A percentile compares a stretch with the other conserved stretches of the same genome.
Conservation (phyloP, 441 rosid genomes). For the Capsella rubella region DNA sequence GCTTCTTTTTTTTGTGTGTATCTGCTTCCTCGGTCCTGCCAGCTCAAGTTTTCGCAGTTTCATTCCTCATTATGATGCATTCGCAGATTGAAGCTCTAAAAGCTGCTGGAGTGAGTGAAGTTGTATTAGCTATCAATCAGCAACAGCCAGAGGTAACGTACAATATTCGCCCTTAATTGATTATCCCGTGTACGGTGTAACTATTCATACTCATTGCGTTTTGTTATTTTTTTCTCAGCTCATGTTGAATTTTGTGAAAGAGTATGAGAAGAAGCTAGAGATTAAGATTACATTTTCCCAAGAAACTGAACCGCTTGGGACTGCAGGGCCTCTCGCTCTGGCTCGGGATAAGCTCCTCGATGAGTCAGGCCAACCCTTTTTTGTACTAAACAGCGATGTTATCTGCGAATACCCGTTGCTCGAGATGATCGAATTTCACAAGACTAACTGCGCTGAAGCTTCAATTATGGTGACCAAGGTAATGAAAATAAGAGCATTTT, state of each 20-base stretch:
- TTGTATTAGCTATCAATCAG: constrained; percentile 67
- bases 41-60: background rate
- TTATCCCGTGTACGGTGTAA: too few relatives aligned
- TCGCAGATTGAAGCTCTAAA: constrained; percentile 65
- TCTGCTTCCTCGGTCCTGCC: background rate
- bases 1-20: background rate
- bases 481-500: background rate
- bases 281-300: constrained; percentile 68
- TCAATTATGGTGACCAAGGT: constrained; percentile 77
- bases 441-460: constrained; percentile 60
- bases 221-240: constrained; percentile 44
- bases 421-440: constrained; percentile 66
- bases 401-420: constrained; percentile 67
- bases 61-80: constrained; percentile 6
- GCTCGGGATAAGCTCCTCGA: constrained; percentile 63
- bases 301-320: constrained; percentile 73
- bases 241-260: constrained; percentile 65
- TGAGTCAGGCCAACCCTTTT: constrained; percentile 62
- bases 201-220: background rate
- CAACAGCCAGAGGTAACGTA: constrained; percentile 56
- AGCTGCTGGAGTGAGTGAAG: constrained; percentile 63
- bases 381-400: constrained; percentile 74
- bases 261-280: constrained; percentile 61
- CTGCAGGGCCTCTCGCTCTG: constrained; percentile 72
- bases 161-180: background rate